Base-by-base conservation (phyloP, 345 rosid genomes). In the Anastatica hierochuntica region DNA sequence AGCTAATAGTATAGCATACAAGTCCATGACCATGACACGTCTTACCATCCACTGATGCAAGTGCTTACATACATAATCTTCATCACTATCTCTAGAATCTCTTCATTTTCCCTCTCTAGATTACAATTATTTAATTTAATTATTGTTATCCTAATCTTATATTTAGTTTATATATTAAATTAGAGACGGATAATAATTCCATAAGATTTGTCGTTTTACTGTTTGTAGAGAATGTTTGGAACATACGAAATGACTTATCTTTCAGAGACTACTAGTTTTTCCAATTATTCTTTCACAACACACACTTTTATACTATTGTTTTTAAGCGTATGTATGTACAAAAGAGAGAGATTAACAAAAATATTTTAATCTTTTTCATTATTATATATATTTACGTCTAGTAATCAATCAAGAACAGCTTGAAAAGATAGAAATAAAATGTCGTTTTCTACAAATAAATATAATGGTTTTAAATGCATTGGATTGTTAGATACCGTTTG, bases 181-280 rank as follows among this genome's bases (percentile, higher is more conserved):
- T n/a, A n/a, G n/a, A n/a, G n/a, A n/a, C n/a, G n/a, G n/a, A n/a
- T n/a, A n/a, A n/a, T n/a, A n/a, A n/a, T n/a, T n/a, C n/a, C n/a
- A n/a, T n/a, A n/a, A 44, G 35, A 27, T 67, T 75, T 72, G 78
- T 77, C 72, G 56, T 36, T 9, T 62, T 62, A 55, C 81, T 74
- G 71, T 68, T 77, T 58, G 77, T 62, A 64, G 66, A 64, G 78
- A 70, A 70, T 67, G 71, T 70, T 56, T 71, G 74, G 68, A 72
- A 68, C 74, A 62, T 71, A 61, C 60, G 52, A 21, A 34, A 67
- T 51, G 53, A 60, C 56, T 53, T 39, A 36, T 54, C 62, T 61
- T 59, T 53, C 71, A 57, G 53, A 57, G 45, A 64, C 58, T 49
- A 58, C 63, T 58, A 33, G 43, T 54, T 2, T 49, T 21, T 64